Base-by-base conservation (phyloP, 2,329 filamentous ascomycete genomes). In the Penicillium sp. region DNA sequence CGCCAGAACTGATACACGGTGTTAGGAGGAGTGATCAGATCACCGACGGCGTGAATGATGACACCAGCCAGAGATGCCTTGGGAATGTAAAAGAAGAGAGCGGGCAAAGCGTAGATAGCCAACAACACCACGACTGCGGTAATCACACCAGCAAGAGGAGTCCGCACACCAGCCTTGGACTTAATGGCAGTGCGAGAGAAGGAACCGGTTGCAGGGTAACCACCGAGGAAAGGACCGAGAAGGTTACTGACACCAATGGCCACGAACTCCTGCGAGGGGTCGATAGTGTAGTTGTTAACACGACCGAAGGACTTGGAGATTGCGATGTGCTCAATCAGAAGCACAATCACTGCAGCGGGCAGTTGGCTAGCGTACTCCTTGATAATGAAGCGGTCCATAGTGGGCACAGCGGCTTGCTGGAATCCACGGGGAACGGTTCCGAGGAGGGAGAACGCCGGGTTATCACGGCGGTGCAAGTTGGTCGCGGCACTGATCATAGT, bases 161-260 rank as follows among this genome's bases (percentile, higher is more conserved):
- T 97, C 22, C 91, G 86, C 4, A 97, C 93, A 67, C 94, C 94
- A 47, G 94, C 92, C 75, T 97, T 97, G 4, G 93, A 94, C 75
- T 97, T 96, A 77, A 97, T 97, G 49, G 94, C 93, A 27, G 94
- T 97, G 57, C 94, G 87, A 34, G 91, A 96, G 80, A 97, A 97
- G 2, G 94, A 97, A 1, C 94, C 94, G 2, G 93, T 99, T 0
- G 91, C 90, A 13, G 93, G 91, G 68, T 96, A 99, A 2, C 83
- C 94, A 47, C 93, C 94, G 2, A 97, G 81, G 77, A 97, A 96
- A 2, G 94, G 92, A 0, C 91, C 92, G 7, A 97, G 81, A 36
- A 97, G 80, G 70, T 97, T 97, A 34, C 88, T 89, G 24, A 97
- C 85, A 58, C 93, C 93, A 61, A 97, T 96, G 21, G 91, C 93